Conservation (phyloP, 306 rosid genomes). For the Gastrolobium bilobum region DNA sequence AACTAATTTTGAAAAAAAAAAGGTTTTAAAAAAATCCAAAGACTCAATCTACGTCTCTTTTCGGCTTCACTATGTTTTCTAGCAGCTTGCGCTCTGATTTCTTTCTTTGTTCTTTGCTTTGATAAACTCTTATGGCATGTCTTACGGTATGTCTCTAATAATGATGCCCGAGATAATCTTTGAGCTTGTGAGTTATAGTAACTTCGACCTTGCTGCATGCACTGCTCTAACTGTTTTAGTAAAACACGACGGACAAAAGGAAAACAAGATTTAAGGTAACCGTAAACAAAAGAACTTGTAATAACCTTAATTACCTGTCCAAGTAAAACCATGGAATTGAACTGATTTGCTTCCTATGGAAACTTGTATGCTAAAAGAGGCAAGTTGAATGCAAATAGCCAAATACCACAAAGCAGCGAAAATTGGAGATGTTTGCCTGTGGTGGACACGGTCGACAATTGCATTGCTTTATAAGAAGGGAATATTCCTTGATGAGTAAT, state of each 20-base stretch:
- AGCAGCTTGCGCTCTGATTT: constrained; percentile 60
- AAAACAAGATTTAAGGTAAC: constrained; percentile 24
- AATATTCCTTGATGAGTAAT: constrained; percentile 19
- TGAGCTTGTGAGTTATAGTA: constrained; percentile 45
- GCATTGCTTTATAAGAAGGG: constrained; percentile 11
- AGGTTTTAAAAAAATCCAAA: too few species aligned
- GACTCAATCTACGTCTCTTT: constrained; percentile 69
- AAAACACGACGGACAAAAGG: constrained; percentile 8
- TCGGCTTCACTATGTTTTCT: constrained; percentile 82
- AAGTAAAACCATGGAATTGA: constrained; percentile 50
- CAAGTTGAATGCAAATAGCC: constrained; percentile 6
- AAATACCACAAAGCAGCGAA: not conserved
- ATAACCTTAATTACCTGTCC: constrained; percentile 49
- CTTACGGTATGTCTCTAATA: not conserved
- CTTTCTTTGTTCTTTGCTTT: constrained; percentile 62
- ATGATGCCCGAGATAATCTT: constrained; percentile 47
- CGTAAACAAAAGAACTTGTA: not conserved
- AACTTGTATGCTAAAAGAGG: constrained; percentile 45
- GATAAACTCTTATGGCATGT: constrained; percentile 48
- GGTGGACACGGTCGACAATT: not conserved
- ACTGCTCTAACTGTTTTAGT: constrained; percentile 47
- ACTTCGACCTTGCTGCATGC: constrained; percentile 60
- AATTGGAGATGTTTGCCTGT: constrained; percentile 35
- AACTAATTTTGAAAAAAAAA: too few species aligned
- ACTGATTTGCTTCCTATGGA: constrained; percentile 22